phyloP scores from a whole-genome alignment of 2,329 filamentous ascomycete genomes.

The Cladosporium sp. region DNA sequence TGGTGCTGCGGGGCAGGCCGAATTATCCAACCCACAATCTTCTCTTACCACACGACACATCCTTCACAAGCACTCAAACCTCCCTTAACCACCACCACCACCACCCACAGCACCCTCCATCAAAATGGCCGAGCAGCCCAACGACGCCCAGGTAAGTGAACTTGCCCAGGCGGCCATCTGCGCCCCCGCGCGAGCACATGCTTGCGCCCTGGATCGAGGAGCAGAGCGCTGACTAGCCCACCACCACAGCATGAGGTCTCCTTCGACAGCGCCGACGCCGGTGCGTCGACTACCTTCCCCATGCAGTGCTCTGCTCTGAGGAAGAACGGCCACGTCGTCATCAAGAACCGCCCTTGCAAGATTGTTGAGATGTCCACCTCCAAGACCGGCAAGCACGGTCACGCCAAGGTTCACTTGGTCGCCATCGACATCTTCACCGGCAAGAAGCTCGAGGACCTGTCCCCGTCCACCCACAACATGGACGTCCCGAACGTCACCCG shows the following conservation, averaged over 20 bases:
- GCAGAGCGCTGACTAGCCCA: slow-evolving; percentile 15
- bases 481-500: slow-evolving; percentile 92
- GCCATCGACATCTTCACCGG: slow-evolving; percentile 98
- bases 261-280: slow-evolving; percentile 94
- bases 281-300: slow-evolving; percentile 88
- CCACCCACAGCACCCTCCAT: slow-evolving; percentile 7
- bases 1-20: slow-evolving; percentile 2
- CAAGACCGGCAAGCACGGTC: slow-evolving; percentile 99
- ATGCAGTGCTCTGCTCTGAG: slow-evolving; percentile 99
- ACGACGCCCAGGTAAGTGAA: slow-evolving; percentile 26
- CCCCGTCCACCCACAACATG: slow-evolving; percentile 95
- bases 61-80: slow-evolving; percentile 6
- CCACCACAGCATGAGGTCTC: slow-evolving; percentile 52
- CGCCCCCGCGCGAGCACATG: not conserved
- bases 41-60: slow-evolving; percentile 11
- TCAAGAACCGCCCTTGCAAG: slow-evolving; percentile 99
- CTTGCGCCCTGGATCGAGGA: not conserved
- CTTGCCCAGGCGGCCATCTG: not conserved
- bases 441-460: slow-evolving; percentile 99
- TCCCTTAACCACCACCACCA: slow-evolving; percentile 8
- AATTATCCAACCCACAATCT: slow-evolving; percentile 11
- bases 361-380: slow-evolving; percentile 99
- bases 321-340: slow-evolving; percentile 98
- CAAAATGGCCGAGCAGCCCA: slow-evolving; percentile 23
- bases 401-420: slow-evolving; percentile 99